These are phyloP conservation scores for Pseudozyma sp. DNA, from an alignment of 1,284 basidiomycete genomes.

Conservation along the genomic window DNA sequence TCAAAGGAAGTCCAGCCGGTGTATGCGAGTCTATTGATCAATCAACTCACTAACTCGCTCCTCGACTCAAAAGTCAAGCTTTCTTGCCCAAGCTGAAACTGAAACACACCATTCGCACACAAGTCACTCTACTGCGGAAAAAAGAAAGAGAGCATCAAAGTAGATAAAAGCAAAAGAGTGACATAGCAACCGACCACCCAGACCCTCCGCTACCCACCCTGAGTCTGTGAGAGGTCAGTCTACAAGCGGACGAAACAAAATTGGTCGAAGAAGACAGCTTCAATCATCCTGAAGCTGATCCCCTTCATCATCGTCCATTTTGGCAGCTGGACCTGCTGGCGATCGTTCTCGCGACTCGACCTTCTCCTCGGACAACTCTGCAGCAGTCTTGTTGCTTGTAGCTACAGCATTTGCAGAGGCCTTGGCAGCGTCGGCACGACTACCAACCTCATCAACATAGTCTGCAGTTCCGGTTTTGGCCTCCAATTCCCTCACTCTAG, in stretches of 20 bases:
- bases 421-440: constrained; percentile 7
- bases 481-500: constrained; percentile 51
- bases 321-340: neutral
- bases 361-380: constrained; percentile 11
- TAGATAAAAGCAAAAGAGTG: constrained; percentile 1
- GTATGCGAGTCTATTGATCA: no score
- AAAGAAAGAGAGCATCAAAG: neutral
- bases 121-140: no score
- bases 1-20: no score
- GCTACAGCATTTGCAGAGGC: neutral
- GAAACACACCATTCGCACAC: no score
- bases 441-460: constrained; percentile 14
- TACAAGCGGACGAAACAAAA: neutral
- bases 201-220: neutral
- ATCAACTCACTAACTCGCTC: no score
- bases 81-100: no score
- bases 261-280: neutral
- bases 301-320: constrained; percentile 30
- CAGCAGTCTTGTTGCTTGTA: neutral
- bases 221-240: neutral
- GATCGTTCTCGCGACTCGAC: constrained; percentile 23
- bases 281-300: constrained; percentile 41
- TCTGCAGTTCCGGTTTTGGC: constrained; percentile 30
- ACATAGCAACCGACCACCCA: neutral
- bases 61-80: no score